A percentile compares a stretch with the other conserved stretches of the same genome.
phyloP scores from a whole-genome alignment of 2,329 filamentous ascomycete species.

The Ampelomyces quisqualis region DNA sequence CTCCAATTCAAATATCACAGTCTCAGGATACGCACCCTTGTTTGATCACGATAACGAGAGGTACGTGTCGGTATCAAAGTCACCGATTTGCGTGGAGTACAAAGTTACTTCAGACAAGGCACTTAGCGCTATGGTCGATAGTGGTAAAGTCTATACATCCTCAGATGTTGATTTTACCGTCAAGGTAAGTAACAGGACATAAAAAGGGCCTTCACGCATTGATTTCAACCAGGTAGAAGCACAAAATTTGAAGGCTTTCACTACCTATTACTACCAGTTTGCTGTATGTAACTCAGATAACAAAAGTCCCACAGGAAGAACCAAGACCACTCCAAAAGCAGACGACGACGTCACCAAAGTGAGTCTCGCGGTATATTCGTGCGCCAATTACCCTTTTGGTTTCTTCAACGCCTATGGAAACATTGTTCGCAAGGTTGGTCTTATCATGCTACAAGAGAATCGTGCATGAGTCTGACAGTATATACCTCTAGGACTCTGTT shows the following conservation, averaged over 20 bases:
- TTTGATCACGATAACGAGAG: constrained; percentile 58
- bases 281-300: constrained; percentile 64
- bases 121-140: constrained; percentile 52
- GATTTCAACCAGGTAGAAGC: constrained; percentile 60
- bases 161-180: constrained; percentile 75
- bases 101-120: constrained; percentile 55
- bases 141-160: constrained; percentile 66
- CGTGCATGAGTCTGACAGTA: no score
- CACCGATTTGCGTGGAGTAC: constrained; percentile 69
- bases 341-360: constrained; percentile 60
- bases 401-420: constrained; percentile 54
- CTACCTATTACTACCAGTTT: constrained; percentile 70
- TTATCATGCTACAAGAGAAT: no score
- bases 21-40: constrained; percentile 57
- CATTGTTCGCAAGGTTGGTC: constrained; percentile 32
- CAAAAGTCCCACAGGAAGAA: constrained; percentile 63
- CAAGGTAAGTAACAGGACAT: constrained; percentile 52
- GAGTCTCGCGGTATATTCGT: constrained; percentile 69
- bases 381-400: constrained; percentile 55
- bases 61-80: constrained; percentile 55
- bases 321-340: constrained; percentile 65
- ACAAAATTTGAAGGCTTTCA: constrained; percentile 61
- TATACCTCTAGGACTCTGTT: constrained; percentile 45
- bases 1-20: constrained; percentile 50
- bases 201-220: constrained; percentile 4